These are phyloP conservation scores for Metarhizium album DNA, from an alignment of 2,329 filamentous ascomycete species.

Conservation along the genomic window DNA sequence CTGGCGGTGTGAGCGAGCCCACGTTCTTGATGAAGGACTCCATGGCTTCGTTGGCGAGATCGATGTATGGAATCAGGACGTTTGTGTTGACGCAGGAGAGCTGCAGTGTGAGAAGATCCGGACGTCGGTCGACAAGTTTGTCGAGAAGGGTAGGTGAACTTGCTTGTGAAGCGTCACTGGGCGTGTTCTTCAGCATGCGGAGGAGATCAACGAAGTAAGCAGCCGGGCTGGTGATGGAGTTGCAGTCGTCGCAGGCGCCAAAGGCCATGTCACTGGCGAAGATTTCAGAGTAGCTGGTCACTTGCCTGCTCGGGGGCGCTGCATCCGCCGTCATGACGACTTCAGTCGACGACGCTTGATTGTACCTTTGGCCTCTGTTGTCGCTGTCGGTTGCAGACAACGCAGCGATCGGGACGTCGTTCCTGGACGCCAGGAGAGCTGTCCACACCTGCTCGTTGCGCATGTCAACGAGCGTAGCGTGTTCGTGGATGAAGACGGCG, in stretches of 20 bases:
- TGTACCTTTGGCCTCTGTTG: no score
- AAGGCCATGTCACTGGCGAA: background rate
- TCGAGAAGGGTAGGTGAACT: background rate
- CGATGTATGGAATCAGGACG: background rate
- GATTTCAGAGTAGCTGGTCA: background rate
- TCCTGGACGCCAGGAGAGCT: background rate
- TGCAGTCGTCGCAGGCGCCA: background rate
- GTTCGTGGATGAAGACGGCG: background rate
- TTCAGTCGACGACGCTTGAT: no score
- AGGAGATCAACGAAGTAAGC: background rate
- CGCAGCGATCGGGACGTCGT: background rate
- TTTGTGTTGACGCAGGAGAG: background rate
- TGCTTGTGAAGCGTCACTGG: background rate
- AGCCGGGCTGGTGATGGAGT: background rate
- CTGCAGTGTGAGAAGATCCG: background rate
- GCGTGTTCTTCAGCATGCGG: background rate
- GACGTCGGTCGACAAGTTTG: background rate
- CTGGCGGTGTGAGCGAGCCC: no score
- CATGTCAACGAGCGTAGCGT: background rate
- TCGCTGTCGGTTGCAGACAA: background rate
- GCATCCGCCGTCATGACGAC: no score
- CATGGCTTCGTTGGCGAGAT: no score
- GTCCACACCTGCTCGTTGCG: background rate
- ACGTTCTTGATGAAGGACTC: no score
- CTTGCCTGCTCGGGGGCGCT: no score